Evolutionary conservation across 2,329 filamentous ascomycete genomes (phyloP), one percentile per base, ranked within the genome.

Genomic region (Thyridium curvatum): DNA sequence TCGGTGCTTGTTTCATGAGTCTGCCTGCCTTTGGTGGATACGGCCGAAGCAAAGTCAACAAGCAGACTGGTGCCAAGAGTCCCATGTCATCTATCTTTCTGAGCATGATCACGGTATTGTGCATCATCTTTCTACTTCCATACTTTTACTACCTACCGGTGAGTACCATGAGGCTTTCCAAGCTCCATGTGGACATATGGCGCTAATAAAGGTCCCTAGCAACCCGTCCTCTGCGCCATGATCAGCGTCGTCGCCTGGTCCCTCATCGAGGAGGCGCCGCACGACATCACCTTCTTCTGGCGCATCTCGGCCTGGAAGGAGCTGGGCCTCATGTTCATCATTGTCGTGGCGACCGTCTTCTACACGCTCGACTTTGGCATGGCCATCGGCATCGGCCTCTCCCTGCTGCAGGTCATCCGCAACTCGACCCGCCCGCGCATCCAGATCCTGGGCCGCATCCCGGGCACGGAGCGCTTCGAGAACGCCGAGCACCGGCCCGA

Each of bases 61-160:
- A 83, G 47, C 85, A 85, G 36, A 97, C 93, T 2, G 93, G 93
- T 29, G 91, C 88, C 21, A 86, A 83, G 59, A 96, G 86, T 2
- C 91, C 91, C 0, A 94, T 97, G 85, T 93, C 86, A 62, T 94
- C 86, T 46, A 77, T 98, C 30, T 79, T 97, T 36, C 65, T 98
- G 40, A 89, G 85, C 44, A 47, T 90, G 32, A 85, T 97, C 51
- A 87, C 91, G 0, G 66, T 96, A 16, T 62, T 94, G 35, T 87
- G 83, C 53, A 83, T 94, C 34, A 56, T 88, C 31, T 93, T 88
- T 54, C 67, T 97, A 34, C 66, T 97, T 18, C 90, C 91, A 0
- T 94, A 89, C 58, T 91, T 98, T 52, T 94, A 94, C 66, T 97
- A 89, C 58, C 75, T 98, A 34, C 93, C 93, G n/a, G 87, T 93